These are phyloP conservation scores for Puccinia horiana DNA, from an alignment of 1,284 basidiomycete species.

Conservation along the genomic window DNA sequence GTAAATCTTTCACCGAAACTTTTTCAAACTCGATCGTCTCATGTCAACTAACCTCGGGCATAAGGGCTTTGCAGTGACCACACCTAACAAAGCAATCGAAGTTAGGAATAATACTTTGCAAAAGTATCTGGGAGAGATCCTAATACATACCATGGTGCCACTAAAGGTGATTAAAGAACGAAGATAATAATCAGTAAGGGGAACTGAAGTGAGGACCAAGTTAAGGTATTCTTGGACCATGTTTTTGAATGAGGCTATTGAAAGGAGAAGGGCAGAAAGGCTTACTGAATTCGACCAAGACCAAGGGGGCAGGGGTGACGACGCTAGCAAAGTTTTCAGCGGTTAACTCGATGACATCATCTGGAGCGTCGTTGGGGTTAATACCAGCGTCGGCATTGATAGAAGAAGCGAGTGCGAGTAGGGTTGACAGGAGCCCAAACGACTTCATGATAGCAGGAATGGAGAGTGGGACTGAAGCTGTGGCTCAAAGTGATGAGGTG, in stretches of 20 bases:
- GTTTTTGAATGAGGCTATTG: background rate
- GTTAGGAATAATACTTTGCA: background rate
- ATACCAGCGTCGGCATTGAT: constrained; percentile 5
- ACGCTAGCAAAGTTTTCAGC: constrained; percentile 70
- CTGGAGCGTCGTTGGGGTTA: background rate
- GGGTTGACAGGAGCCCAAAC: background rate
- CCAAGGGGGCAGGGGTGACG: constrained; percentile 72
- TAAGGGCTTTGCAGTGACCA: constrained; percentile 80
- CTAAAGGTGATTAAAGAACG: background rate
- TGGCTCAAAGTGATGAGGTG: background rate
- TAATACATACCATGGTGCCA: constrained; percentile 5
- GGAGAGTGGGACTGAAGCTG: too few relatives aligned
- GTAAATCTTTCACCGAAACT: background rate
- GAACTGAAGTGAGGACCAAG: background rate
- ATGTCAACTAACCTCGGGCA: constrained; percentile 56
- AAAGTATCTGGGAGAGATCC: background rate
- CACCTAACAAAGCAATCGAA: too few relatives aligned
- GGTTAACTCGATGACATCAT: constrained; percentile 76
- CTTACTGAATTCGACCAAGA: constrained; percentile 94
- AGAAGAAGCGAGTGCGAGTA: constrained; percentile 8
- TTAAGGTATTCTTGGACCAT: background rate
- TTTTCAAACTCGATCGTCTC: background rate
- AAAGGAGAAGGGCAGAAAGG: constrained; percentile 67
- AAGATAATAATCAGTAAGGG: constrained; percentile 19
- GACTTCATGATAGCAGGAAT: background rate